phyloP scores from a whole-genome alignment of 2,329 filamentous ascomycete genomes.

The Karstenula rhodostoma region DNA sequence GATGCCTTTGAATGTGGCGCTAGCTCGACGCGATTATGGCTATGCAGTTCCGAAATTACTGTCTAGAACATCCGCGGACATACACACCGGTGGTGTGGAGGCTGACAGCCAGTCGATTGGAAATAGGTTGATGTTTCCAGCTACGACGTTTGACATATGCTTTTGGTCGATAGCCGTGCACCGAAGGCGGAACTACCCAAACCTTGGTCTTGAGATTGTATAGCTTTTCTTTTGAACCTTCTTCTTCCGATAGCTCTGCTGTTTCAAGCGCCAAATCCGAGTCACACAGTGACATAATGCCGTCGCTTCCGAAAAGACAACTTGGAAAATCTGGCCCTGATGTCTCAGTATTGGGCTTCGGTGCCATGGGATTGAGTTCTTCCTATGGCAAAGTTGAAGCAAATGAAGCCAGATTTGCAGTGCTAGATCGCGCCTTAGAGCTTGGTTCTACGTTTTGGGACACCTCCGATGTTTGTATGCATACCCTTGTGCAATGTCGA shows the following conservation, averaged over 20 bases:
- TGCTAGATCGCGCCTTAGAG: conserved; percentile 12
- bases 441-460: conserved; percentile 16
- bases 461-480: conserved; percentile 13
- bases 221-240: background rate
- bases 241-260: background rate
- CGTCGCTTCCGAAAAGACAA: conserved; percentile 48
- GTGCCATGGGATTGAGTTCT: conserved; percentile 57
- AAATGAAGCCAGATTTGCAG: conserved; percentile 10
- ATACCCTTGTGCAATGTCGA: background rate
- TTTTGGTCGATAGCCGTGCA: no score
- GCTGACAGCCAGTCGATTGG: no score
- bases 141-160: no score
- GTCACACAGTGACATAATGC: conserved; percentile 7
- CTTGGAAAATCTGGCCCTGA: conserved; percentile 60
- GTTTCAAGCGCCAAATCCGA: no score
- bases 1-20: background rate
- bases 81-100: no score
- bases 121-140: no score
- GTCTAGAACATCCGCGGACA: background rate
- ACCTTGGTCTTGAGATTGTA: background rate
- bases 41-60: background rate
- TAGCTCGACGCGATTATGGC: background rate
- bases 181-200: background rate
- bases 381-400: conserved; percentile 18
- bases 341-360: conserved; percentile 60